phyloP scores from a whole-genome alignment of 2,329 filamentous ascomycete genomes.

The Endoconidiophora polonica region DNA sequence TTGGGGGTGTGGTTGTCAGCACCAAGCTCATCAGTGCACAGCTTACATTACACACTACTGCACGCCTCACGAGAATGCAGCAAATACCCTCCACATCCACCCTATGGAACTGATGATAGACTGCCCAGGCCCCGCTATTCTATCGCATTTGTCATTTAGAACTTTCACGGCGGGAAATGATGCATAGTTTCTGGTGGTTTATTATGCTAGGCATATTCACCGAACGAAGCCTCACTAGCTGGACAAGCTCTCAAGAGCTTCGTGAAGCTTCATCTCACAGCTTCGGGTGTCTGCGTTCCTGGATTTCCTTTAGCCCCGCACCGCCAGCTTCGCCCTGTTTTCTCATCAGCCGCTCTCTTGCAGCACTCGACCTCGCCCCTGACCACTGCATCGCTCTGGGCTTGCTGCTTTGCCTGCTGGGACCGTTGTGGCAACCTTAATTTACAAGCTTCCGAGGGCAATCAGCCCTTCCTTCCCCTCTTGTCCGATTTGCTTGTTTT shows the following conservation, averaged over 20 bases:
- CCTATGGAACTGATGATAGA: too few species aligned
- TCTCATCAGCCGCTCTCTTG: conserved; percentile 1
- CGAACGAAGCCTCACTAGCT: too few species aligned
- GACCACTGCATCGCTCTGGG: conserved; percentile 4
- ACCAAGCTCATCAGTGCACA: too few species aligned
- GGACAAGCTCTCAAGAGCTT: background rate
- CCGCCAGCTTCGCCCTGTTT: background rate
- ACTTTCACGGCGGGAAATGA: too few species aligned
- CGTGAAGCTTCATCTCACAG: background rate
- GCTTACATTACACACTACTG: too few species aligned
- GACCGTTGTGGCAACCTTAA: background rate
- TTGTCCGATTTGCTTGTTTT: background rate
- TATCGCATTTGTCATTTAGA: too few species aligned
- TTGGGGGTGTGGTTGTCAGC: too few species aligned
- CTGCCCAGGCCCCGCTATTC: too few species aligned
- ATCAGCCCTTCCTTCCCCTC: background rate
- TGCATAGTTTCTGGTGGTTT: too few species aligned
- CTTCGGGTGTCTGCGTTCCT: background rate
- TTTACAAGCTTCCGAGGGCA: background rate
- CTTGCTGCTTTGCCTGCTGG: background rate
- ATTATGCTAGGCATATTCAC: too few species aligned
- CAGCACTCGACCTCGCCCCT: conserved; percentile 8
- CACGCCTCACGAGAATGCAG: too few species aligned
- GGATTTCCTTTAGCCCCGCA: background rate
- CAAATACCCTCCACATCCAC: too few species aligned